A percentile compares a stretch with the other conserved stretches of the same genome.
phyloP scores from a whole-genome alignment of 2,329 filamentous ascomycete genomes.

The Phaeosphaeriaceae sp. region DNA sequence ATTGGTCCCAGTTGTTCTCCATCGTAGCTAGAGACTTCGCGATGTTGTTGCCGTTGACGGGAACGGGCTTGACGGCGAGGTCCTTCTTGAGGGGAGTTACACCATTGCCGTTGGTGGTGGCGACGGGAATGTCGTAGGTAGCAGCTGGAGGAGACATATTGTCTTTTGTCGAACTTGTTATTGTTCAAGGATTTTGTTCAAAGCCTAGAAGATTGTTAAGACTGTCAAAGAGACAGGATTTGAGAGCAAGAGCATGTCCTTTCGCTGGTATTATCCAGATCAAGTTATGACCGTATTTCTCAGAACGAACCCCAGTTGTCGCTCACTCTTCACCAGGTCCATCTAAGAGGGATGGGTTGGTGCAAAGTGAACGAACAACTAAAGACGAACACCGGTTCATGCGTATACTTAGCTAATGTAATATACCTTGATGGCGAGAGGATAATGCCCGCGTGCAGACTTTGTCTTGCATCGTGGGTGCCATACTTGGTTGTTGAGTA shows the following conservation, averaged over 20 bases:
- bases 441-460: constrained; percentile 46
- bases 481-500: constrained; percentile 37
- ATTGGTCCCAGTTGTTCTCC: constrained; percentile 79
- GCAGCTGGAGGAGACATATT: constrained; percentile 81
- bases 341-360: not conserved
- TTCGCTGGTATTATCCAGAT: constrained; percentile 99
- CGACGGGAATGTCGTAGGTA: constrained; percentile 57
- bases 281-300: constrained; percentile 97
- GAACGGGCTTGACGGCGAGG: constrained; percentile 58
- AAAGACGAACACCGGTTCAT: constrained; percentile 53
- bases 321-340: constrained; percentile 3
- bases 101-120: constrained; percentile 43
- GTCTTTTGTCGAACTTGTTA: not conserved
- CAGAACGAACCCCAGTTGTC: constrained; percentile 62
- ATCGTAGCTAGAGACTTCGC: constrained; percentile 70
- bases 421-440: constrained; percentile 46
- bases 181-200: constrained; percentile 38
- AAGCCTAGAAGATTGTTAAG: constrained; percentile 44
- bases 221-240: constrained; percentile 34
- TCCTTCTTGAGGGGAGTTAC: constrained; percentile 45
- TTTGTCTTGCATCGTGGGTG: constrained; percentile 38
- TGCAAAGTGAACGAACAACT: constrained; percentile 10
- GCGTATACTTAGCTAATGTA: constrained; percentile 51
- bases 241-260: constrained; percentile 83
- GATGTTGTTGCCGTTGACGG: constrained; percentile 45